Base-by-base conservation (phyloP, 805 yeast genomes). In the Lachancea dasiensis region DNA sequence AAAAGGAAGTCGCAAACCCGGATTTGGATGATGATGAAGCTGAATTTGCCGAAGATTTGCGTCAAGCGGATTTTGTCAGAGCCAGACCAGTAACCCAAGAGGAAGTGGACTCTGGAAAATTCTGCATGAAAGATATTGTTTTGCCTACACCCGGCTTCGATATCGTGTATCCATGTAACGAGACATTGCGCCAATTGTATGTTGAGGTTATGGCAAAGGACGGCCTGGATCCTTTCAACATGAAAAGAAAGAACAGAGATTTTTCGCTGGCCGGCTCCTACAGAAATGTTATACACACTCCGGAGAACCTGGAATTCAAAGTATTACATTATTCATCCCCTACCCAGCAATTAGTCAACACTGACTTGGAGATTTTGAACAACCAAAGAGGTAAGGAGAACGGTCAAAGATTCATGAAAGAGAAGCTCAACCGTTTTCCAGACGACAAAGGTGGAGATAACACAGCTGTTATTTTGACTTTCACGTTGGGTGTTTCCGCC, bases 81-180 rank as follows among this genome's bases (percentile, higher is more conserved):
- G 97, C 95, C 1, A 72, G 81, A 49, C 73, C 81, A 0, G 69
- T 92, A 14, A 84, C 95, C 1, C 69, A 74, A 38, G 86, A 79
- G 40, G 97, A 90, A 42, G 65, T 81, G 17, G 74, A 67, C 4
- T 39, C 65, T 2, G 75, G 75, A 0, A 73, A 69, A 38, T 84
- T 70, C 55, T 61, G 81, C 9, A 81, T 90, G 23, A 79, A 72
- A 53, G 97, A 92, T 60, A 70, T 92, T 20, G 95, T 94, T 3
- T 67, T 92, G 39, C 97, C 99, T n/a, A 76, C 95, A 0, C 98
- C 99, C 2, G 99, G 99, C 0, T 87, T 78, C 58, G 97, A 87
- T 55, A 76, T 92, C n/a, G 55, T 70, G 10, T 92, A 92, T 54
- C 98, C 99, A 5, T 65, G 71, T 8, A 83, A 86, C 52, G 70